Evolutionary conservation across 2,329 filamentous ascomycete species (phyloP).

Genomic region (Alternaria infectoria): DNA sequence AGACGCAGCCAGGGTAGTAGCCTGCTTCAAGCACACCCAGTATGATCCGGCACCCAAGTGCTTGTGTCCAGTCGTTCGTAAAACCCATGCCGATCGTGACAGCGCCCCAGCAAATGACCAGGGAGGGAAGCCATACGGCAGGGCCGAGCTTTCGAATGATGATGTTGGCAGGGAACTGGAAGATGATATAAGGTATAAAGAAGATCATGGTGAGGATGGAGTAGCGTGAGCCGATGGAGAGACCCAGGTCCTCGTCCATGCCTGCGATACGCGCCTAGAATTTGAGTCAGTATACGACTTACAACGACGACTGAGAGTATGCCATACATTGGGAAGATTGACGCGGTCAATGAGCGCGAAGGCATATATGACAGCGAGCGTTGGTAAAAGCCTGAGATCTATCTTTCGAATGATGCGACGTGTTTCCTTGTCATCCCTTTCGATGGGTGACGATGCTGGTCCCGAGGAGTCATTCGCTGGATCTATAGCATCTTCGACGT

Average conservation of each 20-base stretch:
- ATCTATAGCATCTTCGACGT: not conserved
- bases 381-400: conserved; percentile 43
- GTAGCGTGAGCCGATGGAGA: conserved; percentile 22
- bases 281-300: not conserved
- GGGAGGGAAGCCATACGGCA: conserved; percentile 33
- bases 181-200: conserved; percentile 24
- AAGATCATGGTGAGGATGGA: conserved; percentile 16
- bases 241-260: conserved; percentile 22
- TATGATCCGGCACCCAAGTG: conserved; percentile 17
- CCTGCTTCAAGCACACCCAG: conserved; percentile 29
- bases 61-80: conserved; percentile 18
- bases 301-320: not conserved
- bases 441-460: not conserved
- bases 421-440: conserved; percentile 27
- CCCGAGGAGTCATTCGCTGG: not conserved
- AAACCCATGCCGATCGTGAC: conserved; percentile 29
- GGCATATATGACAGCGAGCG: conserved; percentile 39
- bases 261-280: conserved; percentile 11
- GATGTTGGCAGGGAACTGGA: conserved; percentile 38
- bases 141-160: conserved; percentile 35
- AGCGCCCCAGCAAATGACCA: conserved; percentile 29
- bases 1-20: conserved; percentile 26
- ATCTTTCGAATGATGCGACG: conserved; percentile 45
- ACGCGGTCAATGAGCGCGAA: conserved; percentile 26
- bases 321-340: conserved; percentile 20